Evolutionary conservation across 257 asterid genomes (phyloP).

Genomic region (Capsicum pubescens): DNA sequence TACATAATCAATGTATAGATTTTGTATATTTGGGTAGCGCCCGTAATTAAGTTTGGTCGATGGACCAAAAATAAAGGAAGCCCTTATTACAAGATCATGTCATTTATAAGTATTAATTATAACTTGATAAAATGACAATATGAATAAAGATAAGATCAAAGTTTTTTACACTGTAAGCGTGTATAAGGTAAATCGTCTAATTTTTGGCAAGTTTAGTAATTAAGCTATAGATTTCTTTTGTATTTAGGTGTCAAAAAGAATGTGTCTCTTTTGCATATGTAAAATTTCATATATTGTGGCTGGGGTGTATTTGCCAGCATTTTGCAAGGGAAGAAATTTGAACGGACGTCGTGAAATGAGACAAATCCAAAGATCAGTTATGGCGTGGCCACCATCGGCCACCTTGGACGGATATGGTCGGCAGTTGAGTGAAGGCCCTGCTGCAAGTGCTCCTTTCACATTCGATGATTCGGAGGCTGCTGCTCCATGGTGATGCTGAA

Average conservation of each 20-base stretch:
- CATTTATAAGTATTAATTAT: too few species aligned
- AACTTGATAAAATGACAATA: too few species aligned
- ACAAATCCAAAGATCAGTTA: slow-evolving; percentile 56
- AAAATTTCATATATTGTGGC: not conserved
- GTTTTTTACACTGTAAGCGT: not conserved
- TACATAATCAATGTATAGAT: too few species aligned
- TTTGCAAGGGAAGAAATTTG: slow-evolving; percentile 43
- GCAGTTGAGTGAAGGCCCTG: slow-evolving; percentile 25
- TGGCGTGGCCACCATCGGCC: slow-evolving; percentile 33
- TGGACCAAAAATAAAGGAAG: too few species aligned
- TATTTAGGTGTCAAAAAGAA: not conserved
- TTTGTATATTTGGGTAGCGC: too few species aligned
- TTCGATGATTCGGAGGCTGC: slow-evolving; percentile 9
- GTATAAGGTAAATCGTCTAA: too few species aligned
- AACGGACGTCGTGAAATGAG: slow-evolving; percentile 46
- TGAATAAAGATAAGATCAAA: not conserved
- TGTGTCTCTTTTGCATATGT: not conserved
- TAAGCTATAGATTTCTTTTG: not conserved
- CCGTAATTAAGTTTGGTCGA: too few species aligned
- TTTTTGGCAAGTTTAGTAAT: not conserved
- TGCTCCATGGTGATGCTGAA: slow-evolving; percentile 13
- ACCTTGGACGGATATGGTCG: slow-evolving; percentile 25
- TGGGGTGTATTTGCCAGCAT: slow-evolving; percentile 51
- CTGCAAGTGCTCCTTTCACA: slow-evolving; percentile 6
- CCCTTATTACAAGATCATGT: too few species aligned